Evolutionary conservation across 192 early-diverging fungal species (phyloP).

Genomic region (Podila verticillata): DNA sequence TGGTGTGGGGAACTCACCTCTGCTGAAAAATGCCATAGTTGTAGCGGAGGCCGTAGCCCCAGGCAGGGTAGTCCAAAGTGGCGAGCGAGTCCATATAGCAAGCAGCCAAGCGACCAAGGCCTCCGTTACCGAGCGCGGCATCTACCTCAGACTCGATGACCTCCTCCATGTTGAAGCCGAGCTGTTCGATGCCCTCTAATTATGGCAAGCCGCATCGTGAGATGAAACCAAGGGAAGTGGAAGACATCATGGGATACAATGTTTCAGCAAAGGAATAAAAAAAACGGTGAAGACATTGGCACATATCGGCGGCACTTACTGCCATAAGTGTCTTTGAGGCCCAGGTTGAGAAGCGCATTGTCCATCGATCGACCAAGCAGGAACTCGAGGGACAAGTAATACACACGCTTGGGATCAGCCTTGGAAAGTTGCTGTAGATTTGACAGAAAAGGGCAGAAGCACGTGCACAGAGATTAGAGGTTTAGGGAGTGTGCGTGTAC

Average conservation of each 20-base stretch:
- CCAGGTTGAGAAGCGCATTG: conserved; percentile 92
- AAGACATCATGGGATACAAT: no score
- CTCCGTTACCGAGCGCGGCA: conserved; percentile 97
- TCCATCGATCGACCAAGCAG: conserved; percentile 96
- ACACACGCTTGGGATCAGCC: conserved; percentile 91
- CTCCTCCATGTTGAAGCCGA: conserved; percentile 96
- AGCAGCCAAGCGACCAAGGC: conserved; percentile 95
- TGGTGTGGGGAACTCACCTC: conserved; percentile 45
- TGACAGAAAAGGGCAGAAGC: background rate
- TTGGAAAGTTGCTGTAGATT: conserved; percentile 66
- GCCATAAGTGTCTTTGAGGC: conserved; percentile 82
- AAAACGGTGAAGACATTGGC: no score
- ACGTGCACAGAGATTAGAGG: background rate
- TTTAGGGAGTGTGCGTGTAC: background rate
- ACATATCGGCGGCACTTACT: conserved; percentile 47
- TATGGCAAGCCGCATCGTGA: background rate
- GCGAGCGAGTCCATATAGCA: conserved; percentile 99
- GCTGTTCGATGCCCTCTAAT: conserved; percentile 65
- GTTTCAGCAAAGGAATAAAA: no score
- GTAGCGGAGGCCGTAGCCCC: conserved; percentile 98
- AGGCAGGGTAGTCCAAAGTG: conserved; percentile 91
- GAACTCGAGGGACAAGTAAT: conserved; percentile 99
- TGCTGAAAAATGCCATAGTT: conserved; percentile 99
- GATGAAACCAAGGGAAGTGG: background rate
- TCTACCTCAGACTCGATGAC: conserved; percentile 93